A percentile compares a stretch with the other conserved stretches of the same genome.
These are phyloP conservation scores for Paraconiothyrium sp. DNA, from an alignment of 2,329 filamentous ascomycete genomes.

Conservation along the genomic window DNA sequence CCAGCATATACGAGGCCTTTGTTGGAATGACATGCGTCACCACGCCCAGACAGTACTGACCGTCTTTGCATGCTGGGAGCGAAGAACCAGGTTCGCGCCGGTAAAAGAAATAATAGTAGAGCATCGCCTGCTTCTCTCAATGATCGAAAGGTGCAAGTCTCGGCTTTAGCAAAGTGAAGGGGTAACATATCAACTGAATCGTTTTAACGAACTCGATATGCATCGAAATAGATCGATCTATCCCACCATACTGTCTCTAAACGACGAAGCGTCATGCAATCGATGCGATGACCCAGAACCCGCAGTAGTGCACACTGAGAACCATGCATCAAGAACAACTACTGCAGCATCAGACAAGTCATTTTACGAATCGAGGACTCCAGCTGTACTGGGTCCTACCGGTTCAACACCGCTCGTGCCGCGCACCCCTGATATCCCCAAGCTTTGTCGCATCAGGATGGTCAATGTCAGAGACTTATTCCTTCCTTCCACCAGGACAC, in stretches of 20 bases:
- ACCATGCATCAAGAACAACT: background rate
- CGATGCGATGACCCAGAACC: background rate
- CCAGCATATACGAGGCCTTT: slow-evolving; percentile 68
- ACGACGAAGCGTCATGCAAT: background rate
- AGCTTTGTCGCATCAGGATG: background rate
- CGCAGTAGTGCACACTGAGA: background rate
- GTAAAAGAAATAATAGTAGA: background rate
- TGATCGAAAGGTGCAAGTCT: background rate
- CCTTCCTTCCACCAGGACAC: background rate
- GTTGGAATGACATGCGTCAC: slow-evolving; percentile 59
- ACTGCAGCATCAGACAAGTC: background rate
- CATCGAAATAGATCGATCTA: background rate
- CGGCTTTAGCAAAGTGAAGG: background rate
- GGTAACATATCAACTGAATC: background rate
- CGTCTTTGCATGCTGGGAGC: background rate
- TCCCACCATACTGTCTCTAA: background rate
- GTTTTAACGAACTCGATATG: background rate
- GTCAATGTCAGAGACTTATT: background rate
- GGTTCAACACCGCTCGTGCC: no score
- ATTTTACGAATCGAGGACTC: background rate
- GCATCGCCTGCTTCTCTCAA: background rate
- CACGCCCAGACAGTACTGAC: background rate
- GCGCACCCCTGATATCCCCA: background rate
- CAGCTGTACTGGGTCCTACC: background rate
- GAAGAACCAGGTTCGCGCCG: background rate